Percentiles rank a stretch among this genome's conserved stretches.
Conservation (phyloP, 257 asterid genomes). For the Phtheirospermum japonicum region DNA sequence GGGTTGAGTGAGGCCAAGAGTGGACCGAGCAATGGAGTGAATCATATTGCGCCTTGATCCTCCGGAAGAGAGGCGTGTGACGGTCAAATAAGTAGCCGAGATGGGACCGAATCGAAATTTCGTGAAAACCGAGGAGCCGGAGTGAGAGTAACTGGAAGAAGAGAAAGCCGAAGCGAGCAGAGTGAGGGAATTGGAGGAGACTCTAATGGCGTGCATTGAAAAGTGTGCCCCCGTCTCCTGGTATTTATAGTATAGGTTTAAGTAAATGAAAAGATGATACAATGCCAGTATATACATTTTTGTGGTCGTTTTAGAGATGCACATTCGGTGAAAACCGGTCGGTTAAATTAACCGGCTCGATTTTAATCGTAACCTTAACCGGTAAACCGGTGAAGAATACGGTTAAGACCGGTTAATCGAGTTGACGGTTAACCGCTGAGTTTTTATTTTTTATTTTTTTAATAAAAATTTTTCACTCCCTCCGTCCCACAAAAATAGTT, state of each 20-base stretch:
- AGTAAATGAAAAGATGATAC: too few relatives aligned
- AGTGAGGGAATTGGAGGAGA: constrained; percentile 35
- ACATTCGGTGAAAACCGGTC: too few relatives aligned
- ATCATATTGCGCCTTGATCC: constrained; percentile 50
- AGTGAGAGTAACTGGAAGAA: constrained; percentile 25
- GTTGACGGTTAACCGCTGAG: too few relatives aligned
- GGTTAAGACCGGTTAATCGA: too few relatives aligned
- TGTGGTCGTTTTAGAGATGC: too few relatives aligned
- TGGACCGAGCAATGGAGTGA: constrained; percentile 51
- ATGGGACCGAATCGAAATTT: constrained; percentile 31
- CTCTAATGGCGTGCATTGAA: constrained; percentile 54
- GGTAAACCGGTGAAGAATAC: too few relatives aligned
- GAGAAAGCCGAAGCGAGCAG: constrained; percentile 37
- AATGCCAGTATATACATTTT: too few relatives aligned
- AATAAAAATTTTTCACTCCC: too few relatives aligned
- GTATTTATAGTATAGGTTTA: constrained; percentile 27
- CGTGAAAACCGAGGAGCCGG: constrained; percentile 39
- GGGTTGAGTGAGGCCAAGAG: constrained; percentile 59
- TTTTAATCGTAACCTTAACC: too few relatives aligned
- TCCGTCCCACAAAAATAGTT: too few relatives aligned
- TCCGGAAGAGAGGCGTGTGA: constrained; percentile 25
- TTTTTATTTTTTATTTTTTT: too few relatives aligned
- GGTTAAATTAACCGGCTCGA: too few relatives aligned
- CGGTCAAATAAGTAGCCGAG: constrained; percentile 30
- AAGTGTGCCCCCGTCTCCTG: constrained; percentile 11